phyloP scores from a whole-genome alignment of 2,329 filamentous ascomycete genomes.

The Purpureocillium lavendulum region DNA sequence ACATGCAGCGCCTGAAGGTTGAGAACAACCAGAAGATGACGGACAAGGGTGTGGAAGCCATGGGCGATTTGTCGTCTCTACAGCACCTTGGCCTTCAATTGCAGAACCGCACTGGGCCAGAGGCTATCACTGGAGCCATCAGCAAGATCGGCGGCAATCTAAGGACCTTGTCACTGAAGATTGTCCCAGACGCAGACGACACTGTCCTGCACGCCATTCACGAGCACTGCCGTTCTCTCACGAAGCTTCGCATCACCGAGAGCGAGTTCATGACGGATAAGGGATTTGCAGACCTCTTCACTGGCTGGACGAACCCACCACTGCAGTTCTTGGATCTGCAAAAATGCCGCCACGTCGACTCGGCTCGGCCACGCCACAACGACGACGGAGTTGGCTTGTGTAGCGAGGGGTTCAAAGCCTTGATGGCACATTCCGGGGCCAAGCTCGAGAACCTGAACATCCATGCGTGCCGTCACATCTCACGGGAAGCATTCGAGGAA shows the following conservation, averaged over 20 bases:
- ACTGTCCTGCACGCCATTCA: slow-evolving; percentile 63
- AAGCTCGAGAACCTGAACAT: slow-evolving; percentile 63
- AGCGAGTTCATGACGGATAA: slow-evolving; percentile 69
- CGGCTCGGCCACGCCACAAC: slow-evolving; percentile 57
- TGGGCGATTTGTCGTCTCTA: slow-evolving; percentile 55
- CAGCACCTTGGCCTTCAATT: slow-evolving; percentile 70
- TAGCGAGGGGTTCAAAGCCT: slow-evolving; percentile 63
- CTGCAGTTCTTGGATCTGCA: slow-evolving; percentile 67
- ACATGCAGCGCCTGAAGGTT: slow-evolving; percentile 69
- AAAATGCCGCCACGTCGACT: slow-evolving; percentile 69
- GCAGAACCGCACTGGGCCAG: slow-evolving; percentile 44
- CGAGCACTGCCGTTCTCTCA: slow-evolving; percentile 55
- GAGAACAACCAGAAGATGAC: slow-evolving; percentile 70
- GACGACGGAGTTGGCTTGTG: slow-evolving; percentile 64
- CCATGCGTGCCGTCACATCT: slow-evolving; percentile 79
- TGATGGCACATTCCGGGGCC: slow-evolving; percentile 76
- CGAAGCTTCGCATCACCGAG: slow-evolving; percentile 74
- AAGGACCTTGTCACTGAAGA: slow-evolving; percentile 69
- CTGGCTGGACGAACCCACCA: slow-evolving; percentile 63
- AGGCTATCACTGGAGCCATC: slow-evolving; percentile 54
- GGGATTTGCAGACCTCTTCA: slow-evolving; percentile 67
- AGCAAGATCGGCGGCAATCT: slow-evolving; percentile 54
- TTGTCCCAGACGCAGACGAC: slow-evolving; percentile 60
- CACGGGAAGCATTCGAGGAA: slow-evolving; percentile 60
- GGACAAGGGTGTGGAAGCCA: slow-evolving; percentile 53